phyloP scores from a whole-genome alignment of 2,329 filamentous ascomycete genomes.

The Penicillium sp. region DNA sequence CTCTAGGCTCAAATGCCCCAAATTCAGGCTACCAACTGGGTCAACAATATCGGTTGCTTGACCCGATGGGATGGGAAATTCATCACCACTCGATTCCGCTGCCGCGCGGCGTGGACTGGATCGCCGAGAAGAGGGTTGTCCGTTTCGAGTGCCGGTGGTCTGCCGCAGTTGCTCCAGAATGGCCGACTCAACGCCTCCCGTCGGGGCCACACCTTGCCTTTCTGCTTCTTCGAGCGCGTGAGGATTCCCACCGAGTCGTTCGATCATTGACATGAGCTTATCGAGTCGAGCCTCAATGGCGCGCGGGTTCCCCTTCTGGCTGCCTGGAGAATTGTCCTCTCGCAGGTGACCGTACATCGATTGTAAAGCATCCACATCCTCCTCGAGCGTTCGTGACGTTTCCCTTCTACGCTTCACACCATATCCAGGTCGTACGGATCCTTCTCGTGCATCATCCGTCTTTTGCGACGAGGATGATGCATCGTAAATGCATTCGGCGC shows the following conservation, averaged over 20 bases:
- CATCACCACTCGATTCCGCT: constrained; percentile 39
- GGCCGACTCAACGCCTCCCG: constrained; percentile 17
- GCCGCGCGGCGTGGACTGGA: constrained; percentile 37
- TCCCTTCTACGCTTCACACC: constrained; percentile 41
- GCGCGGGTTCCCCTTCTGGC: constrained; percentile 33
- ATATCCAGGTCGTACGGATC: constrained; percentile 21
- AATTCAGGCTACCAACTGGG: constrained; percentile 43
- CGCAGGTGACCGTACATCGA: constrained; percentile 33
- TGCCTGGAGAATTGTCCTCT: constrained; percentile 25
- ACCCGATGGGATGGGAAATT: constrained; percentile 46
- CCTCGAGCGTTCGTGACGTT: constrained; percentile 28
- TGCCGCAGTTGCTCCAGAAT: constrained; percentile 22
- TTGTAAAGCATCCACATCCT: constrained; percentile 36
- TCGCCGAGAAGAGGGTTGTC: constrained; percentile 24
- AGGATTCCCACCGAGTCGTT: constrained; percentile 41
- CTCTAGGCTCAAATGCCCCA: constrained; percentile 47
- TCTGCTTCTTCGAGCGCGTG: constrained; percentile 30
- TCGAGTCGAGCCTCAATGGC: constrained; percentile 47
- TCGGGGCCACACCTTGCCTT: constrained; percentile 21
- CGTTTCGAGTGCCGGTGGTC: constrained; percentile 12
- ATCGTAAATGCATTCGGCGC: constrained; percentile 47
- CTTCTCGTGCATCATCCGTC: constrained; percentile 16
- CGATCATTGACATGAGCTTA: constrained; percentile 48
- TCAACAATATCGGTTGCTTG: constrained; percentile 46
- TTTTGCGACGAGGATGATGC: constrained; percentile 32